These are phyloP conservation scores for Fraxinus latifolia DNA, from an alignment of 305 asterid genomes.

Conservation along the genomic window DNA sequence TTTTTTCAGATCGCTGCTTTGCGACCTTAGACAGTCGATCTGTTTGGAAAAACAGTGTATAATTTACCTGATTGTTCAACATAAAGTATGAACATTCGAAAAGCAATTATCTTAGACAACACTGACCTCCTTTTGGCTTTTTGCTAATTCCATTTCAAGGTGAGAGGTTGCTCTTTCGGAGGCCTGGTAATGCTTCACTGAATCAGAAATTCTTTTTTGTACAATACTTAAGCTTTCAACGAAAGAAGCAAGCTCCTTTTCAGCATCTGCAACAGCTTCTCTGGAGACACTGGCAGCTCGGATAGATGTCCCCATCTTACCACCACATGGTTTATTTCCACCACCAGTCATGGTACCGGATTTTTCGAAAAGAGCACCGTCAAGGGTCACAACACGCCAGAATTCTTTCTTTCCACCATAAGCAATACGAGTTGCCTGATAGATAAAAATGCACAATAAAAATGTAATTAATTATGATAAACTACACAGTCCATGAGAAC, in stretches of 20 bases:
- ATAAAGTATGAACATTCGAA: constrained; percentile 17
- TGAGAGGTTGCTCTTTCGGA: constrained; percentile 62
- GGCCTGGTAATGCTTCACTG: constrained; percentile 51
- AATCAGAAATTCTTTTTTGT: constrained; percentile 52
- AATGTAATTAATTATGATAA: neutral
- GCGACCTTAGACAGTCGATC: constrained; percentile 73
- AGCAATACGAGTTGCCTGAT: constrained; percentile 83
- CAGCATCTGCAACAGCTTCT: constrained; percentile 72
- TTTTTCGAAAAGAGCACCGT: constrained; percentile 84
- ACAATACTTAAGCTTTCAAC: constrained; percentile 48
- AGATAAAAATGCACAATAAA: constrained; percentile 17
- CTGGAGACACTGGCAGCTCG: constrained; percentile 70
- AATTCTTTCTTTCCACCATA: constrained; percentile 63
- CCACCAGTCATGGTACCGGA: constrained; percentile 99
- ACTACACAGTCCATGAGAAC: neutral
- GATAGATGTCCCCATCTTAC: constrained; percentile 89
- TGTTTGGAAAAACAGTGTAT: constrained; percentile 26
- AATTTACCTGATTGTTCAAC: neutral
- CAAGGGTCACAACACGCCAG: constrained; percentile 88
- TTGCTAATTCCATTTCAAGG: constrained; percentile 78
- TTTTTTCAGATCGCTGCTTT: constrained; percentile 54
- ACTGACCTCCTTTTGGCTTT: constrained; percentile 76
- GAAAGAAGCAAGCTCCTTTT: constrained; percentile 64
- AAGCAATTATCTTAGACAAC: neutral
- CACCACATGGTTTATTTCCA: constrained; percentile 86